phyloP scores from a whole-genome alignment of 305 asterid genomes.

The Fraxinus platypoda region DNA sequence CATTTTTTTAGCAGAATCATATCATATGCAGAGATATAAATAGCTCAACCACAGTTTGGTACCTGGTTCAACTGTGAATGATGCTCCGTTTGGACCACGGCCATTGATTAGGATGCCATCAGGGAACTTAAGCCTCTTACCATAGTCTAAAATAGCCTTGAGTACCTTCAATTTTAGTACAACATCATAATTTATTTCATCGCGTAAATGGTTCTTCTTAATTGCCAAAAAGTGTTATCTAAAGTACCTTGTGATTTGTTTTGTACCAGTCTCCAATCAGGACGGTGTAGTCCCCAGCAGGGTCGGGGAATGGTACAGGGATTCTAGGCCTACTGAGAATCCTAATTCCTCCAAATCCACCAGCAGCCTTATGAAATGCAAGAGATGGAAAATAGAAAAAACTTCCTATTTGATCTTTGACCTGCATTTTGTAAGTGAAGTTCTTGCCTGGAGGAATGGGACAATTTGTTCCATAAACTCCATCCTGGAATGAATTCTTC shows the following conservation, averaged over 20 bases:
- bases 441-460: slow-evolving; percentile 79
- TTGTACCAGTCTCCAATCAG: slow-evolving; percentile 79
- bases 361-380: slow-evolving; percentile 70
- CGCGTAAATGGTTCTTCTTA: background rate
- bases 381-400: slow-evolving; percentile 70
- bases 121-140: slow-evolving; percentile 43
- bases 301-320: slow-evolving; percentile 67
- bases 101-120: slow-evolving; percentile 72
- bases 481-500: slow-evolving; percentile 64
- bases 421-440: slow-evolving; percentile 64
- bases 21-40: background rate
- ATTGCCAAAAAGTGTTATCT: background rate
- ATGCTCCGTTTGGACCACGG: slow-evolving; percentile 32
- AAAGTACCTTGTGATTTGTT: slow-evolving; percentile 48
- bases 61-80: slow-evolving; percentile 52
- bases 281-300: slow-evolving; percentile 53
- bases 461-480: slow-evolving; percentile 71
- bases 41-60: background rate
- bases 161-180: slow-evolving; percentile 35
- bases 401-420: slow-evolving; percentile 79
- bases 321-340: slow-evolving; percentile 63
- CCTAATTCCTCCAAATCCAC: slow-evolving; percentile 67
- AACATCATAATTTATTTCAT: background rate
- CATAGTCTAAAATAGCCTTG: slow-evolving; percentile 42
- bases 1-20: background rate